phyloP scores from a whole-genome alignment of 2,329 filamentous ascomycete species.

The Rachicladosporium sp. region DNA sequence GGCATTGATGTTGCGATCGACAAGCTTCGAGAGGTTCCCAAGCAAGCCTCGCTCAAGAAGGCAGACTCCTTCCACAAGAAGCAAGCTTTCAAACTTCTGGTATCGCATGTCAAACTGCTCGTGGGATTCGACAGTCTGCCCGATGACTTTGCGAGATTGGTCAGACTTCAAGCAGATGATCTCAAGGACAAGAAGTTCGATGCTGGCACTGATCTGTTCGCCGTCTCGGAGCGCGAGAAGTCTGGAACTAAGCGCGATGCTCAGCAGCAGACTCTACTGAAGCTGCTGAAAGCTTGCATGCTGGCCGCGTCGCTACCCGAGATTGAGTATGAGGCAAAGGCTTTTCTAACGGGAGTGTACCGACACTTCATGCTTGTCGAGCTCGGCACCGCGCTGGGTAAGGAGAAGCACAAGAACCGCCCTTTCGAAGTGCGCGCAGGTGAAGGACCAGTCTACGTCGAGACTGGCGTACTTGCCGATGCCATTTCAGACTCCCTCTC shows the following conservation, averaged over 20 bases:
- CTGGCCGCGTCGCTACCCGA: conserved; percentile 64
- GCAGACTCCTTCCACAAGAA: conserved; percentile 84
- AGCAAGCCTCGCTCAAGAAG: conserved; percentile 46
- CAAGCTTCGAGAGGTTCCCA: conserved; percentile 72
- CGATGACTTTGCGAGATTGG: conserved; percentile 72
- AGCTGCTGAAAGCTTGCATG: conserved; percentile 78
- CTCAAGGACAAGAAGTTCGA: conserved; percentile 61
- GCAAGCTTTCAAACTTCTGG: conserved; percentile 79
- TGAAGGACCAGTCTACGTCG: conserved; percentile 76
- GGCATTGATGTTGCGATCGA: conserved; percentile 81
- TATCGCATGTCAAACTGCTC: conserved; percentile 77
- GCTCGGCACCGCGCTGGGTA: conserved; percentile 70
- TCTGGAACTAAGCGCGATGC: conserved; percentile 78
- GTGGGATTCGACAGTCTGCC: conserved; percentile 79
- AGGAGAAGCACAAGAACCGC: conserved; percentile 62
- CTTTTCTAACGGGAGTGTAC: conserved; percentile 69
- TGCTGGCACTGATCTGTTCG: conserved; percentile 57
- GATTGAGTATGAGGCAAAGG: conserved; percentile 61
- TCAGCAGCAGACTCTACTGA: conserved; percentile 72
- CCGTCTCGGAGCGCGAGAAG: conserved; percentile 63
- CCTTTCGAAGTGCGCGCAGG: conserved; percentile 76
- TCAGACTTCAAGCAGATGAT: conserved; percentile 84
- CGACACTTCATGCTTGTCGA: conserved; percentile 86
- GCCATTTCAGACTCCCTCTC: conserved; percentile 82
- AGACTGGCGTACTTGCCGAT: conserved; percentile 76